Conservation (phyloP, 805 yeast species). For the Yamadazyma sp. region DNA sequence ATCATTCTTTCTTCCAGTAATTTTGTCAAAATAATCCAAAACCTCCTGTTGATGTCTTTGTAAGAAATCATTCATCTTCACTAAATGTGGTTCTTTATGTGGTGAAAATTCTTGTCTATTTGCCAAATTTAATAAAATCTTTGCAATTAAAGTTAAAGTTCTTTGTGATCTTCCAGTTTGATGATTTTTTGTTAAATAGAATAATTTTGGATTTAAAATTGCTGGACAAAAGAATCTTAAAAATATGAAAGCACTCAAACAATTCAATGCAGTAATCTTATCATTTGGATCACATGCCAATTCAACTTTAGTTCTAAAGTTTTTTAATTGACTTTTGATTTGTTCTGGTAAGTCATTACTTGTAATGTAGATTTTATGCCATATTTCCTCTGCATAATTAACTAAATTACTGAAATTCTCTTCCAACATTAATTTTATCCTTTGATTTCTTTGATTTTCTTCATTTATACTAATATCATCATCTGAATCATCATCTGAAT, state of each 20-base stretch:
- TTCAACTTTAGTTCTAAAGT: conserved; percentile 63
- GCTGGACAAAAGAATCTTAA: conserved; percentile 72
- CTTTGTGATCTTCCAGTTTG: conserved; percentile 71
- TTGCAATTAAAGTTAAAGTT: conserved; percentile 78
- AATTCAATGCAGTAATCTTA: conserved; percentile 55
- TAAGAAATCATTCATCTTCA: conserved; percentile 67
- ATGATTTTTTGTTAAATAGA: conserved; percentile 66
- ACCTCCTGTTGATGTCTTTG: conserved; percentile 55
- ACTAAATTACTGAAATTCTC: conserved; percentile 49
- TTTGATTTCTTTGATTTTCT: conserved; percentile 31
- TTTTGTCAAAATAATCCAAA: conserved; percentile 63
- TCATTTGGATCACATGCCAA: conserved; percentile 56
- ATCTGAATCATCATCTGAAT: conserved; percentile 16
- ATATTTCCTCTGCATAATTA: conserved; percentile 52
- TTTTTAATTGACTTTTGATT: conserved; percentile 61
- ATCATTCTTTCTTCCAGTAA: conserved; percentile 69
- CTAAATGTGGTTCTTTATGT: conserved; percentile 80
- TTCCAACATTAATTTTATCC: conserved; percentile 34
- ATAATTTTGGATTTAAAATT: conserved; percentile 81
- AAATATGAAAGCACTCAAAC: conserved; percentile 80
- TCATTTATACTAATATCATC: conserved; percentile 28
- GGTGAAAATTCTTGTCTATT: conserved; percentile 70
- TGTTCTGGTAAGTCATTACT: conserved; percentile 72
- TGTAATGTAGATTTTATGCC: conserved; percentile 64
- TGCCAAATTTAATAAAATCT: conserved; percentile 73